Base-by-base conservation (phyloP, 257 asterid species). In the Ilex asprella region DNA sequence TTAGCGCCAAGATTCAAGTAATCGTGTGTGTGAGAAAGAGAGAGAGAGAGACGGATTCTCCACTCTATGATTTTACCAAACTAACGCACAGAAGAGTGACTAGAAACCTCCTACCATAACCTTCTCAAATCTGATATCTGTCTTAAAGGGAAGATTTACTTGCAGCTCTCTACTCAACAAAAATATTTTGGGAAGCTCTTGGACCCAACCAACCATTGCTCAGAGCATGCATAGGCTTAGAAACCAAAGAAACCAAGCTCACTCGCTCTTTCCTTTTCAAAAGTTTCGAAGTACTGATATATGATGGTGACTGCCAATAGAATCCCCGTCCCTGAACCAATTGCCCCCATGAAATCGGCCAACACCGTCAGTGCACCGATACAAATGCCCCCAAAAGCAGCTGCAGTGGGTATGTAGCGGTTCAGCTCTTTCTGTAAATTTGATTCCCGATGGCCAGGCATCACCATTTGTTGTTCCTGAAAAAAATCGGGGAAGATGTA, bases 391-490 rank as follows among this genome's bases (percentile, higher is more conserved):
- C 97, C 97, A 47, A 89, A 89, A 7, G 97, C 97, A 49, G 97
- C 95, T 30, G 97, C 94, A 2, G 97, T 89, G 39, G 97, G 95
- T 27, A 89, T 89, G 81, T 86, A 89, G 11, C 95, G 94, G 76
- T 86, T 89, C 80, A 89, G 73, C 78, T 89, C 94, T 76, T 86
- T 89, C 73, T 89, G 87, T 60, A 89, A 63, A 68, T 89, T 89
- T 2, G 97, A 84, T 46, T 89, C 97, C 63, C 97, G 69, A 43
- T 89, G 95, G 49, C 97, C 97, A 2, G 95, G 95, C 97, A 89
- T 89, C 74, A 89, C 97, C 95, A 89, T 86, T 86, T 89, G 97
- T 86, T 89, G 97, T 61, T 89, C 97, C 97, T 89, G 77, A 43
- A 69, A 35, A n/a, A 52, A 16, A 30, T 39, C 16, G 55, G 3